Base-by-base conservation (phyloP, 805 yeast species). In the Teunomyces barrocoloradensis region DNA sequence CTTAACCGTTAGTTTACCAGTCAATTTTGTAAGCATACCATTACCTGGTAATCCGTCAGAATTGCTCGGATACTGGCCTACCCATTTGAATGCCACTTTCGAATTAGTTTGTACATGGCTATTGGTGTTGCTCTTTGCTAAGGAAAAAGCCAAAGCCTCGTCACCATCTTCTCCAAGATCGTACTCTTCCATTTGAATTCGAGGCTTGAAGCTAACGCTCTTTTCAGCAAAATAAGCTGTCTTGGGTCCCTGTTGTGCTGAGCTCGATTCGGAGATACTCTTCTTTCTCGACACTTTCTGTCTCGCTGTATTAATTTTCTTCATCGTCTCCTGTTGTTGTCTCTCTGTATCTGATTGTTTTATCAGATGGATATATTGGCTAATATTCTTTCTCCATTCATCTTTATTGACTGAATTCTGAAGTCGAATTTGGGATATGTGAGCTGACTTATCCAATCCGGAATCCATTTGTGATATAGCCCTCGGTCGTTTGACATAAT, bases 351-450 rank as follows among this genome's bases (percentile, higher is more conserved):
- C 34, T n/a, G 29, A 42, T 33, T 37, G 35, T 28, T 47, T 46
- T 20, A 42, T 46, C 37, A 45, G 36, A 35, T 53, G 56, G 34
- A 49, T 46, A 46, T 50, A 59, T 38, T 53, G 51, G 33, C 46
- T 40, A 38, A 58, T 42, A 41, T 55, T 54, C 37, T 45, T 50
- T 10, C 57, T 54, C 70, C 71, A 69, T 40, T 56, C 63, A 3
- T 49, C 48, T 37, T 57, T 59, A 38, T 55, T 53, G 1, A 47
- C 47, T 3, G 72, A 58, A 28, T 54, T 63, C 47, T 71, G 71
- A 42, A 69, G 50, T 27, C 59, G 56, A 21, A 62, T 55, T 44
- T 58, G 59, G 5, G 60, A 61, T 2, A 62, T 51, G 39, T 57
- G 56, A 32, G 53, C 35, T 5, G 45, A 50, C 3, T 48, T 52